phyloP scores from a whole-genome alignment of 73 alveolate species.

The Durusdinium trenchii region DNA sequence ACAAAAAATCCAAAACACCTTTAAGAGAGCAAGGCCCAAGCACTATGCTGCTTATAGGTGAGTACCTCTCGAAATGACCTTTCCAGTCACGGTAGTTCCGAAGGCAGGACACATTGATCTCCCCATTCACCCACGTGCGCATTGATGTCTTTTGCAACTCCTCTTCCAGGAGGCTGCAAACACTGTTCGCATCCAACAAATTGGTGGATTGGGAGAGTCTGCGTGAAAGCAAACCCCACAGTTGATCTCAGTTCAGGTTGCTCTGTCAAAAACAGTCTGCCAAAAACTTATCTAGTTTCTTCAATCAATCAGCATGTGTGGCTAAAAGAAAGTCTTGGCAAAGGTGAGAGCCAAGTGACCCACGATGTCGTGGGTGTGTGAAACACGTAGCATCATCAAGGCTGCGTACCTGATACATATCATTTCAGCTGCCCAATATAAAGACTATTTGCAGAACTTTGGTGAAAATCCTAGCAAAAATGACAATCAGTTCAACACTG shows the following conservation, averaged over 20 bases:
- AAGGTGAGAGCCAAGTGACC: background rate
- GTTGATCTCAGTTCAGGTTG: background rate
- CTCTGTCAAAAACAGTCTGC: background rate
- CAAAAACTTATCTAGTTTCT: background rate
- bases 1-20: too few relatives aligned
- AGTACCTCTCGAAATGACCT: background rate
- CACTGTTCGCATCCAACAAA: constrained; percentile 1
- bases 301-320: too few relatives aligned
- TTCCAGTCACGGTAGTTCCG: constrained; percentile 26
- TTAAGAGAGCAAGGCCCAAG: background rate
- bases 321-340: background rate
- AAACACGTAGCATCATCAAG: background rate
- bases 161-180: background rate
- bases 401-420: background rate
- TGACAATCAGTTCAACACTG: too few relatives aligned
- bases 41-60: background rate
- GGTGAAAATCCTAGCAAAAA: too few relatives aligned
- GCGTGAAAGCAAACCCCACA: constrained; percentile 29
- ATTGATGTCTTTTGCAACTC: background rate
- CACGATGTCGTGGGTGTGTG: constrained; percentile 19
- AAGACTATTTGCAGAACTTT: too few relatives aligned
- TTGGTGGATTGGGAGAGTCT: background rate
- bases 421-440: too few relatives aligned
- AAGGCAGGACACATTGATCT: background rate
- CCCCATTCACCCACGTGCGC: background rate